These are phyloP conservation scores for Oryza meridionalis DNA, from an alignment of 176 grass and related monocot species.

Conservation along the genomic window DNA sequence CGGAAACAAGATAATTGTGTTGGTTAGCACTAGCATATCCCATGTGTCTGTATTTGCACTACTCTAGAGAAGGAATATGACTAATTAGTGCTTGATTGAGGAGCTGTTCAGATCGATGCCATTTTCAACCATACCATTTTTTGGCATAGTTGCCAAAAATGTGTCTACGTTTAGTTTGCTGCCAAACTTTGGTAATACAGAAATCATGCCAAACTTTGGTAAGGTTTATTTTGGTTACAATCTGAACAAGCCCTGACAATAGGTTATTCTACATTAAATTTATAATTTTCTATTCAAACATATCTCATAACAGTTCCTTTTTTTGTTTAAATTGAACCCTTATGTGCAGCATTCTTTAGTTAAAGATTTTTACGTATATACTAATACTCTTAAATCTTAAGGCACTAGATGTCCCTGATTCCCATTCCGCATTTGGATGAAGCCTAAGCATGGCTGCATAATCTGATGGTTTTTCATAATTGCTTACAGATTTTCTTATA, in stretches of 20 bases:
- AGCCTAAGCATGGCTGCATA: constrained; percentile 13
- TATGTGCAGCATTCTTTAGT: constrained; percentile 19
- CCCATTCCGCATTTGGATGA: background rate
- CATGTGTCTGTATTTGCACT: background rate
- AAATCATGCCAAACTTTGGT: no score
- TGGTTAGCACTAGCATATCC: constrained; percentile 1
- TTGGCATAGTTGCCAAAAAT: no score
- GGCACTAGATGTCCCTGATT: background rate
- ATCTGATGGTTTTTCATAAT: constrained; percentile 30
- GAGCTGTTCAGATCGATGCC: no score
- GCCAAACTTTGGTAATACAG: no score
- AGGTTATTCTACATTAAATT: background rate
- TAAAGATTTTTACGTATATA: background rate
- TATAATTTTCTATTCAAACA: background rate
- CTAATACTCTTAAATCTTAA: background rate
- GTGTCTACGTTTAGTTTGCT: no score
- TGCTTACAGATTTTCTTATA: constrained; percentile 93
- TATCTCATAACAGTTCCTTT: background rate
- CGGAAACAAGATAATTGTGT: constrained; percentile 6
- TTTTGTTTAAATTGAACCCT: constrained; percentile 8
- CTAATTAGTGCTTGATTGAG: constrained; percentile 5
- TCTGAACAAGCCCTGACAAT: no score
- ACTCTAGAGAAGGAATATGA: background rate
- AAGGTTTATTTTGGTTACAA: no score
- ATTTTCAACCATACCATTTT: no score